Base-by-base conservation (phyloP, 208 protist species). In the Vickermania spadyakhi region DNA sequence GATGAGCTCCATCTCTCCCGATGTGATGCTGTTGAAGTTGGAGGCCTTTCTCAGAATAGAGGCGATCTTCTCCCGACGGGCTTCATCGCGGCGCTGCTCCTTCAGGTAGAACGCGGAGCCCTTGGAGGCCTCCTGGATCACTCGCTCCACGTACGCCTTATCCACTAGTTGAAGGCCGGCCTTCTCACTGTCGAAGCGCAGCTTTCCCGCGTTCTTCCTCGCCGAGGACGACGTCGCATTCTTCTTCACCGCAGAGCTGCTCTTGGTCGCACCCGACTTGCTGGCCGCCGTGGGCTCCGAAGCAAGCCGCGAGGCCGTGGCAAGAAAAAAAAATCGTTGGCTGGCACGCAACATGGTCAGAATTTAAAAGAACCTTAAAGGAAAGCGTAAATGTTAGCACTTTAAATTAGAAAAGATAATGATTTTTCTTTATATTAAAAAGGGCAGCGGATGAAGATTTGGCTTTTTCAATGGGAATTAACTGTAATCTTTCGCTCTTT, bases 121-220 rank as follows among this genome's bases (percentile, higher is more conserved):
- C 59, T 91, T 86, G 31, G 75, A 78, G 4, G 74, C 72, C 52
- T 91, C 76, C 63, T 84, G 75, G 36, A 94, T 91, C 27, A 94
- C 81, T 31, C 73, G 66, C 64, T 94, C 81, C 26, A 94, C 88
- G 64, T 89, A 70, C 26, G 70, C 72, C 69, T 83, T 88, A 70
- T 94, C 79, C 7, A 94, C 88, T 51, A 73, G 62, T 57, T 85
- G 72, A 57, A 94, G 69, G 0, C 88, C 88, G 0, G 88, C 84
- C 62, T 94, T 94, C 11, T 72, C 78, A 26, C 70, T 72, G 36
- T 94, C 83, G 25, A 92, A 84, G 55, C 76, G 76, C 11, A 89
- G 60, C 61, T 87, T 89, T 21, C 79, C 75, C 13, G 67, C 64
- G 31, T 56, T 58, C 52, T 60, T 66, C 26, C 28, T n/a, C 3